Percentiles rank a stretch among this genome's conserved stretches.
Evolutionary conservation across 192 early-diverging fungal genomes (phyloP).

Genomic region (Chytriomyces confervae): DNA sequence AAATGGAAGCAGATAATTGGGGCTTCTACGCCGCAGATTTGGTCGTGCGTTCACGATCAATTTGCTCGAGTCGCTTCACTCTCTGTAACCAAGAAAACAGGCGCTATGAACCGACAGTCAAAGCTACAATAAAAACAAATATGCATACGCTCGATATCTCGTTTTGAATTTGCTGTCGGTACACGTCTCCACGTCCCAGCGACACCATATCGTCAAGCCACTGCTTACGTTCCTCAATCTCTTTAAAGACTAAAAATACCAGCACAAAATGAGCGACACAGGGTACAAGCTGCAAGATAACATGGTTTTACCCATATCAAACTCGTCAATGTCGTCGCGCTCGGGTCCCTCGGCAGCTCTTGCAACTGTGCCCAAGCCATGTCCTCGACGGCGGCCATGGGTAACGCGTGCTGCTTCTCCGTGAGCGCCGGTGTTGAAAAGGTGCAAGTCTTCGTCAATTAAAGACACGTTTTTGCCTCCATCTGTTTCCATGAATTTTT

Average conservation of each 20-base stretch:
- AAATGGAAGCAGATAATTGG: too few relatives aligned
- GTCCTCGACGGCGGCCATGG: conserved; percentile 3
- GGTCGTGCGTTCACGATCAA: conserved; percentile 39
- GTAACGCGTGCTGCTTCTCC: background rate
- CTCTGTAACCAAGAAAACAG: conserved; percentile 12
- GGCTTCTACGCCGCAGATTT: too few relatives aligned
- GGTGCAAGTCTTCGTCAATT: background rate
- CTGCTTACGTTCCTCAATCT: conserved; percentile 55
- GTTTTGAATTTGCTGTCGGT: conserved; percentile 47
- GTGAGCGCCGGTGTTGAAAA: conserved; percentile 3
- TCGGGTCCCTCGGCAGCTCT: conserved; percentile 18
- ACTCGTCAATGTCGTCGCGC: conserved; percentile 50
- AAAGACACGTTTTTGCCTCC: background rate
- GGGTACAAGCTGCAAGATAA: background rate
- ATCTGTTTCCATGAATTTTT: conserved; percentile 39
- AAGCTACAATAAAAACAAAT: background rate
- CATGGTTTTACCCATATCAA: conserved; percentile 46
- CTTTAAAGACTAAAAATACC: conserved; percentile 47
- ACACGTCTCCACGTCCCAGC: conserved; percentile 48
- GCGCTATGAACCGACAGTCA: background rate
- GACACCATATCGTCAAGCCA: conserved; percentile 61
- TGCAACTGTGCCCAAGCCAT: conserved; percentile 9
- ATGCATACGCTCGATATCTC: conserved; percentile 49
- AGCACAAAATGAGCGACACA: conserved; percentile 6
- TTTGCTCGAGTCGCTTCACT: conserved; percentile 41